These are phyloP conservation scores for Pholiota conissans DNA, from an alignment of 768 basidiomycete genomes.

Conservation along the genomic window DNA sequence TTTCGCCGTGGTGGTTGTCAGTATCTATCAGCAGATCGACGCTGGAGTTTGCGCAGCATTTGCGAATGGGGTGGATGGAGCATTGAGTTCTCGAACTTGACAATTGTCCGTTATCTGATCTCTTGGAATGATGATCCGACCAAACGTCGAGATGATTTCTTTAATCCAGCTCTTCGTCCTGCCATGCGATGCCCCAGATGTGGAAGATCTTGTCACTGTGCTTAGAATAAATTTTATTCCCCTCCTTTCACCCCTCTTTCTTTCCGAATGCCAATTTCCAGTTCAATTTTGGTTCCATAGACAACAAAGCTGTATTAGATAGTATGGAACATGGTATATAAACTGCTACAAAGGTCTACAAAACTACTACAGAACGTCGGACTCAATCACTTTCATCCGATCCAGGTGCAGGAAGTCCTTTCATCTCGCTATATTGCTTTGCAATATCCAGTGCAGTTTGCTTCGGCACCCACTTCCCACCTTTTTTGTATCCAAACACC, in stretches of 20 bases:
- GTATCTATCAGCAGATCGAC: slow-evolving; percentile 29
- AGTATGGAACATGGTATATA: not conserved
- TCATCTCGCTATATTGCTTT: not conserved
- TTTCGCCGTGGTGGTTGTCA: slow-evolving; percentile 42
- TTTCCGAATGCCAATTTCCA: no score
- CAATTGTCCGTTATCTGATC: slow-evolving; percentile 42
- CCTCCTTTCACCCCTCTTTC: no score
- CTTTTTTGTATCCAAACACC: slow-evolving; percentile 5
- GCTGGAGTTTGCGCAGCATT: slow-evolving; percentile 36
- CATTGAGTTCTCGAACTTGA: slow-evolving; percentile 36
- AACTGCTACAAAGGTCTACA: no score
- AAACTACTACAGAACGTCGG: not conserved
- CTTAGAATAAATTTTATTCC: no score
- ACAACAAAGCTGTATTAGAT: not conserved
- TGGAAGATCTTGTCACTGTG: slow-evolving; percentile 15
- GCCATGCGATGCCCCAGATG: slow-evolving; percentile 15
- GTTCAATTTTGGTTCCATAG: no score
- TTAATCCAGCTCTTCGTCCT: slow-evolving; percentile 29
- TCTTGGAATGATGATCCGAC: slow-evolving; percentile 39
- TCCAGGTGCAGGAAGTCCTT: not conserved
- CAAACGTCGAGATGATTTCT: slow-evolving; percentile 32
- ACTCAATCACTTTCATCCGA: not conserved
- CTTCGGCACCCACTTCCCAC: not conserved
- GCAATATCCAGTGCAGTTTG: slow-evolving; percentile 1
- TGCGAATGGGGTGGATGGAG: slow-evolving; percentile 53